Conservation (phyloP, 1,139 yeast species). For the Suhomyces panamericanus region DNA sequence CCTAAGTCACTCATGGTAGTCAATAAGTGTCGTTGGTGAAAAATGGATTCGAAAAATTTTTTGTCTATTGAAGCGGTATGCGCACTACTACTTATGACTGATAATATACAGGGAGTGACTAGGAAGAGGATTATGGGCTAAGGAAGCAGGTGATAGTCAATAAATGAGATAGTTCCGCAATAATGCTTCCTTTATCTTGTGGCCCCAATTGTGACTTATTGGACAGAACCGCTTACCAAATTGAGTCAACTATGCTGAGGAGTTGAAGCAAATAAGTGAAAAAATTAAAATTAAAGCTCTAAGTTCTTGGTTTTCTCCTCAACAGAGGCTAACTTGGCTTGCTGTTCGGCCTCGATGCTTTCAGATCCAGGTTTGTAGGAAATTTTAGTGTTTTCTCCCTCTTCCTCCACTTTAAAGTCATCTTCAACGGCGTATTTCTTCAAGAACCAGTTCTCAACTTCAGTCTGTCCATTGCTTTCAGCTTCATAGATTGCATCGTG, state of each 20-base stretch:
- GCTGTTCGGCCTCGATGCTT: conserved; percentile 47
- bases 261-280: too few species aligned
- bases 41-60: conserved; percentile 9
- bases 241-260: too few species aligned
- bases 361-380: conserved; percentile 52
- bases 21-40: conserved; percentile 1
- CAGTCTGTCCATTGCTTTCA: conserved; percentile 66
- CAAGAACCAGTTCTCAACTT: conserved; percentile 71
- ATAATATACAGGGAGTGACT: conserved; percentile 8
- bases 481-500: conserved; percentile 91
- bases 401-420: conserved; percentile 44
- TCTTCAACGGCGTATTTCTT: conserved; percentile 73
- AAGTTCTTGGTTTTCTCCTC: conserved; percentile 21
- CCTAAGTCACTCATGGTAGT: conserved; percentile 60
- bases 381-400: conserved; percentile 47
- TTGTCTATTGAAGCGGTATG: conserved; percentile 6
- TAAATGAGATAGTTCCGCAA: too few species aligned
- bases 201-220: neutral
- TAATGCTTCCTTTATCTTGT: neutral
- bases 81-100: conserved; percentile 8
- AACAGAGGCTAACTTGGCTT: conserved; percentile 24
- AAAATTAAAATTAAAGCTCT: neutral
- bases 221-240: too few species aligned
- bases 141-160: neutral
- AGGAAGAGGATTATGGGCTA: neutral